phyloP scores from a whole-genome alignment of 192 early-diverging fungal species.

The Entrophospora sp. region DNA sequence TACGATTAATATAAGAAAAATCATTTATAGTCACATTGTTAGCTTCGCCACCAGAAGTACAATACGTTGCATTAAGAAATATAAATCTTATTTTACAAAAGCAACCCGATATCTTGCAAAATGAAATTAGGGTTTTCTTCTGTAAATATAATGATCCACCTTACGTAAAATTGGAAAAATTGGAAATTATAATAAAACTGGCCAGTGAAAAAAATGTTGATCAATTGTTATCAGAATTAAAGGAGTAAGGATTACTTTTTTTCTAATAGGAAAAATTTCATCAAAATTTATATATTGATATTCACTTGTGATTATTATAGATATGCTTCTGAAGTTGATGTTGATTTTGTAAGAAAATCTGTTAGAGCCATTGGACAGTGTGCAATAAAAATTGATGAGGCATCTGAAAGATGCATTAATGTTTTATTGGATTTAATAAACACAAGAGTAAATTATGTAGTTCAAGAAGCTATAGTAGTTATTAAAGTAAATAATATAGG shows the following conservation, averaged over 20 bases:
- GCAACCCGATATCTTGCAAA: conserved; percentile 73
- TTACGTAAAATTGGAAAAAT: conserved; percentile 94
- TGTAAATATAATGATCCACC: conserved; percentile 98
- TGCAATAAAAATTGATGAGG: conserved; percentile 83
- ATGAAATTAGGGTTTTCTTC: conserved; percentile 96
- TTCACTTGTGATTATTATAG: conserved; percentile 39
- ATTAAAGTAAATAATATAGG: no score
- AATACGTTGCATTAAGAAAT: conserved; percentile 94
- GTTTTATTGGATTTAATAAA: conserved; percentile 85
- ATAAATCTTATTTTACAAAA: conserved; percentile 93
- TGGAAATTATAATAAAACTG: conserved; percentile 88
- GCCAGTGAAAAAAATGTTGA: conserved; percentile 81
- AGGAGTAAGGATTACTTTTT: conserved; percentile 89
- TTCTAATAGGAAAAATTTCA: no score
- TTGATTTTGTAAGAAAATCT: conserved; percentile 88
- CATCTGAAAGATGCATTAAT: conserved; percentile 77
- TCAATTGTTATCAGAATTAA: conserved; percentile 85
- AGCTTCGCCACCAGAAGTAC: conserved; percentile 81
- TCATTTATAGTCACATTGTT: conserved; percentile 77
- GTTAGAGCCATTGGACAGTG: conserved; percentile 87
- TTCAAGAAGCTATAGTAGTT: conserved; percentile 87
- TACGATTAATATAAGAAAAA: background rate
- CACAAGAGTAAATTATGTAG: conserved; percentile 79
- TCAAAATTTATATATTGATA: no score
- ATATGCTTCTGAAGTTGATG: conserved; percentile 93